phyloP scores from a whole-genome alignment of 202 grass and related monocot species.

The Panicum virgatum region DNA sequence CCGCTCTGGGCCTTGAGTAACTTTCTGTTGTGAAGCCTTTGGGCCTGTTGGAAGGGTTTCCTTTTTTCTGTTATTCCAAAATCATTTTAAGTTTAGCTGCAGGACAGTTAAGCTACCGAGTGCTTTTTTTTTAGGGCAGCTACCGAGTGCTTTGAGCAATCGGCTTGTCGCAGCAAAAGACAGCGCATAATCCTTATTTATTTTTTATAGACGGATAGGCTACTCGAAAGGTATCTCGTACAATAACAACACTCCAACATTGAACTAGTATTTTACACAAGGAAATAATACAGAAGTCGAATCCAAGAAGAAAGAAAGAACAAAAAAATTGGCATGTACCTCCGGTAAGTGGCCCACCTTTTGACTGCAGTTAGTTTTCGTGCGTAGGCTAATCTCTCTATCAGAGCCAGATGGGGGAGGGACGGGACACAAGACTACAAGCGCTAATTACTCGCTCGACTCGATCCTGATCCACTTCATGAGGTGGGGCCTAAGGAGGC shows the following conservation, averaged over 20 bases:
- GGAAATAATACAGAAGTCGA: not conserved
- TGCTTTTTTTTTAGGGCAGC: too few relatives aligned
- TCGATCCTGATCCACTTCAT: conserved; percentile 27
- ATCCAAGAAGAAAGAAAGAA: not conserved
- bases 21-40: too few relatives aligned
- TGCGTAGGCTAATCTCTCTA: not conserved
- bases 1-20: too few relatives aligned
- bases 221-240: too few relatives aligned
- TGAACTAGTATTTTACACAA: not conserved
- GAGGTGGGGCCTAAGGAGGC: not conserved
- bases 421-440: conserved; percentile 16
- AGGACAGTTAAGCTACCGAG: too few relatives aligned
- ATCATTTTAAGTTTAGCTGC: too few relatives aligned
- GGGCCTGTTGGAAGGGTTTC: too few relatives aligned
- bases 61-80: too few relatives aligned
- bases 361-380: not conserved
- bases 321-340: not conserved
- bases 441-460: not conserved
- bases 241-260: not conserved
- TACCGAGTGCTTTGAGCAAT: too few relatives aligned
- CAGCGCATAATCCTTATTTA: too few relatives aligned
- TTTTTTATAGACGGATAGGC: too few relatives aligned
- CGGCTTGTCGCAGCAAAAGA: too few relatives aligned
- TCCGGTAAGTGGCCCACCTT: not conserved
- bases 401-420: not conserved